Evolutionary conservation across 2,329 filamentous ascomycete genomes (phyloP).

Genomic region (Neonectria hederae): DNA sequence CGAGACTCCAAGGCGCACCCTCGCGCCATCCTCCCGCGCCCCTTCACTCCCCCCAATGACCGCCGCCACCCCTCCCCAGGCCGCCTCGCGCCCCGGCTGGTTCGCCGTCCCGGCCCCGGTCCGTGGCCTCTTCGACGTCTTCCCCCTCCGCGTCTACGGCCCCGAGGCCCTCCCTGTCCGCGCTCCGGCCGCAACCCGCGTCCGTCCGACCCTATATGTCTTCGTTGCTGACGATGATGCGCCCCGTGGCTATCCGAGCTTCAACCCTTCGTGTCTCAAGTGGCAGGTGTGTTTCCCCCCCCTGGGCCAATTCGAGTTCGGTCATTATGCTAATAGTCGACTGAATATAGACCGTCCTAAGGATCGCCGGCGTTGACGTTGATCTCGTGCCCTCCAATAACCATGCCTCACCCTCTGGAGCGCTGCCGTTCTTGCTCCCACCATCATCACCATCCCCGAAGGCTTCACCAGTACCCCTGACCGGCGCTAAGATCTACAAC

Average conservation of each 20-base stretch:
- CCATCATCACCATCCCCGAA: constrained; percentile 42
- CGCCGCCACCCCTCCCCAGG: constrained; percentile 17
- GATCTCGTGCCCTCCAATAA: constrained; percentile 80
- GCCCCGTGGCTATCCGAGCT: constrained; percentile 72
- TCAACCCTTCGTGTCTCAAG: constrained; percentile 92
- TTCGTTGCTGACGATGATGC: constrained; percentile 77
- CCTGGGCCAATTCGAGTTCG: background rate
- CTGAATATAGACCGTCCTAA: constrained; percentile 76
- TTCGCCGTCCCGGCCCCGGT: constrained; percentile 77
- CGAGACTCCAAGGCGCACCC: background rate
- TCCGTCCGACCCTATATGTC: constrained; percentile 73
- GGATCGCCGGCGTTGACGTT: constrained; percentile 76
- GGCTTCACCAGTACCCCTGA: constrained; percentile 65
- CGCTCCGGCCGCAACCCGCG: constrained; percentile 52
- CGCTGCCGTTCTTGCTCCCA: constrained; percentile 87
- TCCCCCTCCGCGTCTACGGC: constrained; percentile 81
- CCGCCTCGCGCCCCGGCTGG: constrained; percentile 45
- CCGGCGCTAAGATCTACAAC: constrained; percentile 68
- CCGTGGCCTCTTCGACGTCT: constrained; percentile 83
- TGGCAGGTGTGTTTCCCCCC: constrained; percentile 80
- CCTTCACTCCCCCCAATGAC: constrained; percentile 28
- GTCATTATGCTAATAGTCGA: background rate
- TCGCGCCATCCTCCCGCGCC: background rate
- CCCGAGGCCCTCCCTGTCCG: constrained; percentile 78
- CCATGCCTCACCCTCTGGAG: constrained; percentile 88